Evolutionary conservation across 1,139 yeast genomes (phyloP), one percentile per base, ranked within the genome.

Genomic region (Chernovozyma sophiae-reginae): DNA sequence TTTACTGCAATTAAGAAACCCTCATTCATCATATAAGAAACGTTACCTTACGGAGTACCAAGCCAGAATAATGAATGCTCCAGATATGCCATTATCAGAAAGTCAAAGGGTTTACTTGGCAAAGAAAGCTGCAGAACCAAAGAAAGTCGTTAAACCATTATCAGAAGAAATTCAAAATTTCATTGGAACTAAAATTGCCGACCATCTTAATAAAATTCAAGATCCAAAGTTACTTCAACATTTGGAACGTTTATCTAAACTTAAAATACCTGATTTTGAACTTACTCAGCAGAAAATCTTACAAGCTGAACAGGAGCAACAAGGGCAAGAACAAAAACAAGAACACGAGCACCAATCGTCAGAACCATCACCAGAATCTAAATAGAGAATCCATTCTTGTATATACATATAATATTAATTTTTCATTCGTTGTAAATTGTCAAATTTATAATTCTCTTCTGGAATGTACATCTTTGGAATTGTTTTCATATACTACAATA

Each of bases 51-150:
- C 80, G 19, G 79, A 73, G 42, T 62, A 72, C 36, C 90, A 86
- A 51, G 74, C 83, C 36, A 74, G 77, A 47, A 74, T 71, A 49
- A 65, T 83, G 48, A 73, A 74, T 25, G 77, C 82, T 23, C 96
- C 96, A 31, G 62, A 69, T 42, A 86, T 86, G 95, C 96, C 96
- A 32, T 60, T 79, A 45, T 67, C 81, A n/a, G 76, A 70, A 33
- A 74, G 72, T 34, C 83, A 80, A 65, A 73, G 72, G 64, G 78
- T 79, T 8, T 78, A 77, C 54, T 68, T 79, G 60, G 73, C 74
- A 38, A 84, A 81, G 60, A 71, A 75, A 52, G 66, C 69, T 32
- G 60, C 61, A 38, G 56, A 73, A 53, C 76, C 78, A 33, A 57
- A 62, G 38, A 66, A 71, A 43, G 66, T 65, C 34, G 66, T 66